Conservation (phyloP, 2,329 filamentous ascomycete genomes). For the Aspergillus sergii region DNA sequence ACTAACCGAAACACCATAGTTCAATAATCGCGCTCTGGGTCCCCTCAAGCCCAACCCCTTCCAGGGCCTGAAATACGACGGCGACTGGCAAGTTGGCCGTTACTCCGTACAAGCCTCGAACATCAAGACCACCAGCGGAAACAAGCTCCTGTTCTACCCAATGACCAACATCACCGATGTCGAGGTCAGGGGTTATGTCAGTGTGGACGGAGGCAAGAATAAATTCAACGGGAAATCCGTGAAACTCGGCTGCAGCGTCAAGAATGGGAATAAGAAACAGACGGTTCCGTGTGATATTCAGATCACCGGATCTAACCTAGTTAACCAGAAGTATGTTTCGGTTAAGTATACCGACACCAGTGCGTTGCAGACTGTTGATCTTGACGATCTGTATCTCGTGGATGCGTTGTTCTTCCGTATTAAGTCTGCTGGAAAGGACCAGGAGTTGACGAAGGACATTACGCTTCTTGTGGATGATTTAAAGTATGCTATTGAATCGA, state of each 20-base stretch:
- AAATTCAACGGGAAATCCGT: not conserved
- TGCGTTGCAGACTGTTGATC: not conserved
- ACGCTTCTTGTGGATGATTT: not conserved
- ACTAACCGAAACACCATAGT: not conserved
- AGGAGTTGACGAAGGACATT: not conserved
- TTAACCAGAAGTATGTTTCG: not conserved
- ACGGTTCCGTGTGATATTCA: not conserved
- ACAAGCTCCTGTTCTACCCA: not conserved
- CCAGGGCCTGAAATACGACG: not conserved
- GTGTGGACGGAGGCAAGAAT: not conserved
- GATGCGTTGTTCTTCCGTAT: not conserved
- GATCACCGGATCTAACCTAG: not conserved
- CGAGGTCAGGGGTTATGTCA: not conserved
- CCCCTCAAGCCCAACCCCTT: not conserved
- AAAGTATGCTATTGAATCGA: not conserved
- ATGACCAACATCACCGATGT: not conserved
- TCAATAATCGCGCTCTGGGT: not conserved
- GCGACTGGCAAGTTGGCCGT: not conserved
- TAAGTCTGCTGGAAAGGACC: not conserved
- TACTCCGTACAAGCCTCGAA: not conserved
- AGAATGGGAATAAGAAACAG: not conserved
- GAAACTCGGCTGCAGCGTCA: not conserved
- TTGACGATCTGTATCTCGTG: not conserved
- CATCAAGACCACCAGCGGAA: not conserved
- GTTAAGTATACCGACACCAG: not conserved